phyloP scores from a whole-genome alignment of 768 basidiomycete genomes.

The Tremella yokohamensis region DNA sequence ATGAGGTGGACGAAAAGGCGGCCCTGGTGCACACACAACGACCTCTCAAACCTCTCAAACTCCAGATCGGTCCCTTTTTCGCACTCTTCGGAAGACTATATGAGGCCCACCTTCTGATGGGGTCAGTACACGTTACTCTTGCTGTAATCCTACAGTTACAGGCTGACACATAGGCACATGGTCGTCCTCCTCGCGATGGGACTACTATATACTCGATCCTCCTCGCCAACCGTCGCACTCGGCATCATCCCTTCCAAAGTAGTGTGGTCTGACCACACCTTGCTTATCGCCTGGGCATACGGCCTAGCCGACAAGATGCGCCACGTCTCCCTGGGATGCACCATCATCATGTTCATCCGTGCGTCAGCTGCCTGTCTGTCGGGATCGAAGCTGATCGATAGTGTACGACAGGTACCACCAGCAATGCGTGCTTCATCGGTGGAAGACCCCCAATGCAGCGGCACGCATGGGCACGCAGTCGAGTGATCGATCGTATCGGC shows the following conservation, averaged over 20 bases:
- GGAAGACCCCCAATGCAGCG: constrained; percentile 15
- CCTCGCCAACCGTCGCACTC: constrained; percentile 9
- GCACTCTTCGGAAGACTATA: constrained; percentile 31
- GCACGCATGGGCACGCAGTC: constrained; percentile 23
- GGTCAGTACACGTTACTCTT: constrained; percentile 10
- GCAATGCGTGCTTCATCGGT: constrained; percentile 26
- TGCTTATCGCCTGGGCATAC: constrained; percentile 25
- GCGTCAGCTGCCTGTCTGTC: background rate
- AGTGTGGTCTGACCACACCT: constrained; percentile 12
- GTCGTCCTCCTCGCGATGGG: constrained; percentile 17
- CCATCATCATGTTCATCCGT: constrained; percentile 25
- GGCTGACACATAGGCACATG: constrained; percentile 28
- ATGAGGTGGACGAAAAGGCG: constrained; percentile 14
- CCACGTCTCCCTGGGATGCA: constrained; percentile 14
- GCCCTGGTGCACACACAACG: background rate
- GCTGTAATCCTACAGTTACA: constrained; percentile 2
- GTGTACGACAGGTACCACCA: constrained; percentile 42
- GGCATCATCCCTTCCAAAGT: constrained; percentile 11
- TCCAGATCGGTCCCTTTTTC: constrained; percentile 16
- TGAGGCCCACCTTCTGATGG: constrained; percentile 44
- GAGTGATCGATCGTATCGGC: constrained; percentile 15
- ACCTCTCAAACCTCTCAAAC: background rate
- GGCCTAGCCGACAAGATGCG: constrained; percentile 22
- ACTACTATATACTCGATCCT: constrained; percentile 13
- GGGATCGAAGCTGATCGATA: background rate